Evolutionary conservation across 164 flowering plant species (phyloP), one percentile per base, ranked within the genome.

Genomic region (Brasenia schreberi): DNA sequence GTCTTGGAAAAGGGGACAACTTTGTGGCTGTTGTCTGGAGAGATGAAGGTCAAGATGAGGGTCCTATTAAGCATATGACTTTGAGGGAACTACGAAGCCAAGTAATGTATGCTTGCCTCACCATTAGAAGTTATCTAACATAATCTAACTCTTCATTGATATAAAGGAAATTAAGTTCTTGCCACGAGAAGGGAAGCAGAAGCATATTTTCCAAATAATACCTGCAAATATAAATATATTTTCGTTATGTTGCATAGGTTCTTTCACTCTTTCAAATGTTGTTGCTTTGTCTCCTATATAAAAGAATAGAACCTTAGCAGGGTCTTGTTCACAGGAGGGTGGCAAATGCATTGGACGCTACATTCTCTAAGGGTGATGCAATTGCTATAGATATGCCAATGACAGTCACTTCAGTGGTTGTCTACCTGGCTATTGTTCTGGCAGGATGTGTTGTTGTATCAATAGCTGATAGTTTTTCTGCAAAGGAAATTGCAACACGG

Each of bases 351-450:
- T 72, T 94, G 62, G 92, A 88, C 67, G 73, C 79, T 42, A 75
- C 63, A 42, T 94, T 92, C 72, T 73, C 80, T 43, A 87, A 85
- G 80, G 97, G 96, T 65, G 99, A 91, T 76, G 82, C 93, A 49
- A 84, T 94, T 75, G 97, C 97, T 42, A 87, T 94, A 69, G 88
- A 82, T 75, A 91, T 94, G 97, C 99, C 93, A 60, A 91, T 94
- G 99, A 91, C 94, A 9, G 86, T 70, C 62, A 74, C 73, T 74
- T 93, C 99, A 27, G 94, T 94, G 59, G 79, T 94, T 64, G 82
- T 89, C 72, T 91, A 89, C 70, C 72, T 94, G 72, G 93, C 96
- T 5, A 83, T 89, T 71, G 71, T 94, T 63, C 84, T 88, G 33
- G 84, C 89, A 18, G 99, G 99, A 74, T 73, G 66, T 72, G 84